Percentiles rank a stretch among this genome's conserved stretches.
Evolutionary conservation across 495 filamentous ascomycete genomes (phyloP).

Genomic region (Aspergillus affinis): DNA sequence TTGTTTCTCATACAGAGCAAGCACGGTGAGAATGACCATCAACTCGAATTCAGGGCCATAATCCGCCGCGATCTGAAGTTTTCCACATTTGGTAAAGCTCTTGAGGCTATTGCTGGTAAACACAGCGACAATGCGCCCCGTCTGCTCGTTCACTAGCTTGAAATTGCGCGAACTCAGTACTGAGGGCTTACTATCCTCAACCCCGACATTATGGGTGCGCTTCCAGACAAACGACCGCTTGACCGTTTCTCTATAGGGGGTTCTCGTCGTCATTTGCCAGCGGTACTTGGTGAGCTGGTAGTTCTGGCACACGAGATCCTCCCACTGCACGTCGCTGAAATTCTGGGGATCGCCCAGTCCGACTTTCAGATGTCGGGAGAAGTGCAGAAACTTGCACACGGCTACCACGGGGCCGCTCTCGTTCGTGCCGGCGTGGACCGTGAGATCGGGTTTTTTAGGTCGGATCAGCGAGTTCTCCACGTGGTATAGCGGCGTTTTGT

Average conservation of each 20-base stretch:
- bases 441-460: conserved; percentile 35
- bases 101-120: conserved; percentile 25
- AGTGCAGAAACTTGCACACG: conserved; percentile 34
- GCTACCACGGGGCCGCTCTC: conserved; percentile 27
- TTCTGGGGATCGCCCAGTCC: conserved; percentile 31
- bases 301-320: conserved; percentile 27
- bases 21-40: conserved; percentile 23
- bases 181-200: conserved; percentile 13
- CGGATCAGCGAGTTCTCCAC: conserved; percentile 30
- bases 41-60: conserved; percentile 25
- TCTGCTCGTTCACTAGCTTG: conserved; percentile 35
- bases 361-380: conserved; percentile 33
- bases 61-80: conserved; percentile 20
- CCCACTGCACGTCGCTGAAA: conserved; percentile 24
- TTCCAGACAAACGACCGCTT: conserved; percentile 36
- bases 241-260: conserved; percentile 5
- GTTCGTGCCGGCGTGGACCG: conserved; percentile 31
- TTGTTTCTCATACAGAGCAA: conserved; percentile 23
- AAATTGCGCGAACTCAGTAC: conserved; percentile 19
- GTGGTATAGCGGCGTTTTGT: conserved; percentile 24
- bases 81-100: conserved; percentile 24
- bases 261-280: conserved; percentile 24
- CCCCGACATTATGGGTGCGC: conserved; percentile 28
- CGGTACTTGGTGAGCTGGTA: conserved; percentile 21
- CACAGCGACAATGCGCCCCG: conserved; percentile 26